phyloP scores from a whole-genome alignment of 192 early-diverging fungal species.

The Entophlyctis luteolus region DNA sequence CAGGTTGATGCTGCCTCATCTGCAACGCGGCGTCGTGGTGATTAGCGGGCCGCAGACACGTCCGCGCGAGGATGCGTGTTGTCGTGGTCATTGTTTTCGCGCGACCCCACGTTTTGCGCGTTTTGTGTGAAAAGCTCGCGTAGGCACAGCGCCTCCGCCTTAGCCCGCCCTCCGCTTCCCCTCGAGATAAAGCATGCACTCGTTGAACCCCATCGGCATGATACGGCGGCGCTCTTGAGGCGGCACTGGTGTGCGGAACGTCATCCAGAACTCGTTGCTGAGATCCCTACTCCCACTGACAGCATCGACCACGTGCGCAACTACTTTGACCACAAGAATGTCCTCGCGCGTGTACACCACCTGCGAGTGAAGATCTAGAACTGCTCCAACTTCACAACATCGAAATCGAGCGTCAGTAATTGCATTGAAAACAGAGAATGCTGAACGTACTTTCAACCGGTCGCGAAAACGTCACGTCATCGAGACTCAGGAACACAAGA shows the following conservation, averaged over 20 bases:
- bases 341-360: constrained; percentile 67
- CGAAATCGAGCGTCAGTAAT: too few species aligned
- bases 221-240: constrained; percentile 46
- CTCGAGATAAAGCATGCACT: constrained; percentile 37
- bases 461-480: constrained; percentile 65
- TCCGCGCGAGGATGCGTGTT: too few species aligned
- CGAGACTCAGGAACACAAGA: constrained; percentile 27
- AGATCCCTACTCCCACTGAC: constrained; percentile 53
- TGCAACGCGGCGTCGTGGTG: too few species aligned
- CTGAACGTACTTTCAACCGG: constrained; percentile 67
- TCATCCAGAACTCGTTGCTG: constrained; percentile 86
- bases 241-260: constrained; percentile 49
- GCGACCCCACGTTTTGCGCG: too few species aligned
- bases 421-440: neutral
- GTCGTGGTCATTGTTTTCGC: too few species aligned
- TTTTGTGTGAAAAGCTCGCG: too few species aligned
- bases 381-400: constrained; percentile 59
- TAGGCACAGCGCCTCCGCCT: too few species aligned
- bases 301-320: constrained; percentile 76
- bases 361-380: constrained; percentile 70
- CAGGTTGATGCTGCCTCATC: too few species aligned
- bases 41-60: too few species aligned
- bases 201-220: constrained; percentile 76
- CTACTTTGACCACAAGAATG: constrained; percentile 54
- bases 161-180: constrained; percentile 17